Base-by-base conservation (phyloP, 2,329 filamentous ascomycete genomes). In the Arthrobotrys sphaeroides region DNA sequence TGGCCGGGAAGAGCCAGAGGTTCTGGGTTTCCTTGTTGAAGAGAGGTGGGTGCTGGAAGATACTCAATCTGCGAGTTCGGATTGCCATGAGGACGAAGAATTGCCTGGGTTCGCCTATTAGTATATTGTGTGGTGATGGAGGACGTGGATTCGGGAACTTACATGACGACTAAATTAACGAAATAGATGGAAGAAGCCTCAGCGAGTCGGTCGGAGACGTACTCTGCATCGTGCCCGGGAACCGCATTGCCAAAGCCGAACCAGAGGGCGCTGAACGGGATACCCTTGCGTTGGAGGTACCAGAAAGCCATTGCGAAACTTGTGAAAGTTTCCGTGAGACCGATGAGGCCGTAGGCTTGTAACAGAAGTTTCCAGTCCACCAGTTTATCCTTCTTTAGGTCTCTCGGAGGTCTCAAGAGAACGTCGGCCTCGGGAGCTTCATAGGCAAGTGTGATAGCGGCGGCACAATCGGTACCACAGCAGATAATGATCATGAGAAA, bases 341-440 rank as follows among this genome's bases (percentile, higher is more conserved):
- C 91, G 20, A 92, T 85, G 73, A 92, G 84, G 45, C 88, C 89
- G 80, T 94, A 94, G 0, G 90, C 86, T 75, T 94, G 90, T 0
- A 91, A 81, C 38, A 94, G 87, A 13, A 94, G 86, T 79, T 89
- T 87, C 85, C 88, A 90, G 81, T 93, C 87, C 18, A 94, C 91
- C 0, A 94, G 87, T 0, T 88, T 87, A 80, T 93, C 90, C 61
- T 88, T 89, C 79, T 88, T 89, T 1, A 88, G 86, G 77, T 90
- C 87, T 42, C 91, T 87, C 0, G 91, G 91, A 57, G 86, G 87
- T 2, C 90, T 88, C 26, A 88, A 84, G 6, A 94, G 86, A 0
- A 94, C 88, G 78, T 94, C 91, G 0, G 90, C 89, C 81, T 94
- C 91, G 0, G 91, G 90, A 49, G 89, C 86, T 80, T 94, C 91